Conservation (phyloP, 257 asterid species). For the Dorcoceras hygrometricum region DNA sequence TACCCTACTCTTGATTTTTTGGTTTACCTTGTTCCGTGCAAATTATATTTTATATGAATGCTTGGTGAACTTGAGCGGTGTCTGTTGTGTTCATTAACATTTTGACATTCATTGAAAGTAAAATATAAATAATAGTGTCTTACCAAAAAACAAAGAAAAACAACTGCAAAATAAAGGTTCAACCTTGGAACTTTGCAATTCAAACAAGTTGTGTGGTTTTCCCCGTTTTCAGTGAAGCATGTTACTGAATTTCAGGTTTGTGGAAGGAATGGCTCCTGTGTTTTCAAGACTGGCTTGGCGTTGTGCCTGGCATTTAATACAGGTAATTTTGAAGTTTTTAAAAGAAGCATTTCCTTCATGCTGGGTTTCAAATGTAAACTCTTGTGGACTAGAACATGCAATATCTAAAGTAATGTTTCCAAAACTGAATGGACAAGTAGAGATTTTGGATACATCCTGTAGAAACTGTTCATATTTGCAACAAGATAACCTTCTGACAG, state of each 20-base stretch:
- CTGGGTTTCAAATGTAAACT: neutral
- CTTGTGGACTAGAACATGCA: neutral
- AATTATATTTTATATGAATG: neutral
- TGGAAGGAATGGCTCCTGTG: constrained; percentile 99
- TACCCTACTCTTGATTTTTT: too few species aligned
- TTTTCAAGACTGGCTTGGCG: constrained; percentile 95
- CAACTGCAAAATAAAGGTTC: too few species aligned
- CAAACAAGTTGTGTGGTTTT: neutral
- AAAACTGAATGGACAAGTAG: neutral
- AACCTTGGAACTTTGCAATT: too few species aligned
- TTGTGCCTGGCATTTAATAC: constrained; percentile 99
- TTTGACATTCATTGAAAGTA: neutral
- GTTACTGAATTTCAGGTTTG: constrained; percentile 58
- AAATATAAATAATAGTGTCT: too few species aligned
- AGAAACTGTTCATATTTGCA: neutral
- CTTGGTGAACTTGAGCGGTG: neutral
- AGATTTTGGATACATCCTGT: neutral
- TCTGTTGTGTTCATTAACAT: too few species aligned
- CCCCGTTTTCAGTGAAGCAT: constrained; percentile 9
- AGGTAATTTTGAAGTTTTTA: constrained; percentile 39
- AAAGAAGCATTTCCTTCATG: neutral
- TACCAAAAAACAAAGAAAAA: too few species aligned
- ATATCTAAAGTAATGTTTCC: neutral
- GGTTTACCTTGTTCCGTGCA: neutral
- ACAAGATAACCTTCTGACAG: neutral